phyloP scores from a whole-genome alignment of 805 yeast genomes.

The Yarrowia deformans region DNA sequence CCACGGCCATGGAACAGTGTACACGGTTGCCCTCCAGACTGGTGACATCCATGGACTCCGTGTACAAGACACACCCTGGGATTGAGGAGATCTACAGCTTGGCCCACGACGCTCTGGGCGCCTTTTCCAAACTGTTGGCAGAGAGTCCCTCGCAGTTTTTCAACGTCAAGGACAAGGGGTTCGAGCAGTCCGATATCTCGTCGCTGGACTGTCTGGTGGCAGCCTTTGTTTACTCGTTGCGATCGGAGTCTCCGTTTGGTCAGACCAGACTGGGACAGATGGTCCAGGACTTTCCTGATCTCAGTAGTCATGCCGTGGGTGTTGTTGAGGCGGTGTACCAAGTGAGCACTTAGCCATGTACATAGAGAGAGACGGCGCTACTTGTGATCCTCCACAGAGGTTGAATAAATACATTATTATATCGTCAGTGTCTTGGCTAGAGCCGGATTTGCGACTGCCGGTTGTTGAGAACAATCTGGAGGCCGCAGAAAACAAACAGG shows the following conservation, averaged over 20 bases:
- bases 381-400: background rate
- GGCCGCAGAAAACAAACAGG: conserved; percentile 90
- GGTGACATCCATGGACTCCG: conserved; percentile 2
- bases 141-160: conserved; percentile 25
- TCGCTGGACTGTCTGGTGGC: conserved; percentile 38
- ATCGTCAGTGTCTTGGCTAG: conserved; percentile 41
- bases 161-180: conserved; percentile 4
- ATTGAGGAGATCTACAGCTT: conserved; percentile 25
- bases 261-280: conserved; percentile 26
- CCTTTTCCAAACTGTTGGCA: conserved; percentile 16
- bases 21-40: conserved; percentile 12
- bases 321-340: conserved; percentile 7
- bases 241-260: conserved; percentile 30
- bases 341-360: no score
- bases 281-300: conserved; percentile 23
- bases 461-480: conserved; percentile 71
- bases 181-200: background rate
- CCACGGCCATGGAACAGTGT: conserved; percentile 12
- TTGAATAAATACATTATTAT: conserved; percentile 36
- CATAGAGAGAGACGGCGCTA: background rate
- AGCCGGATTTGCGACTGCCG: conserved; percentile 72
- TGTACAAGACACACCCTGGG: conserved; percentile 4
- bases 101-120: conserved; percentile 11
- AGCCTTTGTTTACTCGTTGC: conserved; percentile 5
- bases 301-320: conserved; percentile 7